These are phyloP conservation scores for Lactifluus piperatus DNA, from an alignment of 768 basidiomycete genomes.

Conservation along the genomic window DNA sequence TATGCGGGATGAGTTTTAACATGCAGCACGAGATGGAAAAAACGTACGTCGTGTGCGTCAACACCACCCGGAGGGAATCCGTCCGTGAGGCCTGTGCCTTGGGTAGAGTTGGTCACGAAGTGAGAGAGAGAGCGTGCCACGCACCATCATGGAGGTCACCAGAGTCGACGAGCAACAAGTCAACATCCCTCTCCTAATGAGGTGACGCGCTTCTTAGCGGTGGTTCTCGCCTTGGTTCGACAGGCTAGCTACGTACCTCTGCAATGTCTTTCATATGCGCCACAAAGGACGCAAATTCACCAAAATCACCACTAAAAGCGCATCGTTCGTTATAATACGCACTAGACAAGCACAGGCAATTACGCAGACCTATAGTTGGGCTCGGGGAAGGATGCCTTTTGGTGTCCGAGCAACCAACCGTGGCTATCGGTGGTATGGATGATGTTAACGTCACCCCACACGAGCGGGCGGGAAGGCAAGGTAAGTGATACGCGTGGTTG, in stretches of 20 bases:
- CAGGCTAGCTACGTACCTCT: slow-evolving; percentile 29
- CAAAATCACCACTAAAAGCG: slow-evolving; percentile 44
- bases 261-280: slow-evolving; percentile 74
- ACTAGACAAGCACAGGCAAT: no score
- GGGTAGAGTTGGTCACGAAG: slow-evolving; percentile 12
- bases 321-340: neutral
- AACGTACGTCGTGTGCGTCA: slow-evolving; percentile 58
- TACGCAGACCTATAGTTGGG: slow-evolving; percentile 55
- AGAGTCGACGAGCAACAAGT: slow-evolving; percentile 74
- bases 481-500: slow-evolving; percentile 37
- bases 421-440: slow-evolving; percentile 82
- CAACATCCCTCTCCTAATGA: slow-evolving; percentile 58
- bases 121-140: neutral
- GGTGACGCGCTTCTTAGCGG: neutral
- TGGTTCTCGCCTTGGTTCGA: no score
- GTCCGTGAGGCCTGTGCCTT: slow-evolving; percentile 71
- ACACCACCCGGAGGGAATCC: slow-evolving; percentile 62
- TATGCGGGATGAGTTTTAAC: slow-evolving; percentile 23
- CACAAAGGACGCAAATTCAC: slow-evolving; percentile 86
- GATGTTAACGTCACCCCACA: slow-evolving; percentile 88
- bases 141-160: slow-evolving; percentile 71
- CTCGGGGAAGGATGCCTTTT: slow-evolving; percentile 62
- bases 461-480: slow-evolving; percentile 55
- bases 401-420: slow-evolving; percentile 80
- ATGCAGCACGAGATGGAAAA: neutral